These are phyloP conservation scores for Bauhinia variegata DNA, from an alignment of 306 rosid genomes.

Conservation along the genomic window DNA sequence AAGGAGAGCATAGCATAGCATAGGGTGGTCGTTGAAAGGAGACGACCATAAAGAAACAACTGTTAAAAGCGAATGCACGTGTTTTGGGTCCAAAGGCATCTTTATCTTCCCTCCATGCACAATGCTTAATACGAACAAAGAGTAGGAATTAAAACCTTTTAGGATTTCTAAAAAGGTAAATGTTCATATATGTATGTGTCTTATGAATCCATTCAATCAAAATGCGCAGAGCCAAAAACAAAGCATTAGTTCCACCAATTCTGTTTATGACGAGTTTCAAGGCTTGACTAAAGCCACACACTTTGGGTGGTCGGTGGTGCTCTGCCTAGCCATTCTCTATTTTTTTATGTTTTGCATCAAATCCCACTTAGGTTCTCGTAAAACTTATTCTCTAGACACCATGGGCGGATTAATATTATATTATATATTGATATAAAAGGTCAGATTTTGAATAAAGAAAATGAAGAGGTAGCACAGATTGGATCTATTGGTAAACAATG, in stretches of 20 bases:
- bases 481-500: too few species aligned
- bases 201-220: conserved; percentile 29
- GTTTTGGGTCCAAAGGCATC: conserved; percentile 32
- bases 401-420: conserved; percentile 27
- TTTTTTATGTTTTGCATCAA: conserved; percentile 27
- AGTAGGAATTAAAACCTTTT: conserved; percentile 33
- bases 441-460: too few species aligned
- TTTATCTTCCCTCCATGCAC: conserved; percentile 45
- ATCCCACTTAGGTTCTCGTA: conserved; percentile 35
- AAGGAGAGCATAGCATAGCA: conserved; percentile 9
- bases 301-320: conserved; percentile 22
- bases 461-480: too few species aligned
- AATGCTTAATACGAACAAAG: conserved; percentile 21
- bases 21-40: not conserved
- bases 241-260: conserved; percentile 15
- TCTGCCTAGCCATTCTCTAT: not conserved
- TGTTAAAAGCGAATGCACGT: conserved; percentile 25
- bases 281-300: conserved; percentile 37
- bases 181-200: conserved; percentile 13
- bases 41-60: not conserved
- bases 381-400: conserved; percentile 22
- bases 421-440: not conserved
- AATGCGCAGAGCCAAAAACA: conserved; percentile 21
- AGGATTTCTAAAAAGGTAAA: conserved; percentile 28
- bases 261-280: conserved; percentile 39